These are phyloP conservation scores for Dillenia suffruticosa DNA, from an alignment of 164 flowering plant species.

Conservation along the genomic window DNA sequence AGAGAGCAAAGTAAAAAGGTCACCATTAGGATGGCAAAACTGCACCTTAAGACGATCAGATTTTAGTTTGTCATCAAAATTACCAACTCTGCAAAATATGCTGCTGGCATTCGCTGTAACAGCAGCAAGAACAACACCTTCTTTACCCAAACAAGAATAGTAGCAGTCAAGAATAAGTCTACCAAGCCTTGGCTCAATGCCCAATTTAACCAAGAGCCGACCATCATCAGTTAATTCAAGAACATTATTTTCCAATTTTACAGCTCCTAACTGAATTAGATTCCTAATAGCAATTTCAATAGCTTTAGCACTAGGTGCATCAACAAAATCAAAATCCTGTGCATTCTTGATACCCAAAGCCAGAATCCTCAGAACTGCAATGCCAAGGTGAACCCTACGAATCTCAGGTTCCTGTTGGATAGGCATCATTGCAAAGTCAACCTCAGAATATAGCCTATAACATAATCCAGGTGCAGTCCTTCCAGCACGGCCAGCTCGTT, in stretches of 20 bases:
- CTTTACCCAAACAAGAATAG: constrained; percentile 46
- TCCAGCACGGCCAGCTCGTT: constrained; percentile 97
- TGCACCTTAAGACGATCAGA: constrained; percentile 84
- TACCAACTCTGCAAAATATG: constrained; percentile 95
- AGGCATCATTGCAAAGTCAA: constrained; percentile 59
- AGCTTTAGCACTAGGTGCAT: constrained; percentile 72
- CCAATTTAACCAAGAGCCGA: constrained; percentile 58
- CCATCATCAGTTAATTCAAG: constrained; percentile 67
- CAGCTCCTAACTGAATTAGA: constrained; percentile 82
- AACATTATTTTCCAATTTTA: constrained; percentile 26
- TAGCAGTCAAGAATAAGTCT: constrained; percentile 66
- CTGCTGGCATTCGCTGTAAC: constrained; percentile 93
- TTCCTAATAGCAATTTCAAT: constrained; percentile 82
- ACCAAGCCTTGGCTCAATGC: constrained; percentile 90
- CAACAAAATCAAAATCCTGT: constrained; percentile 78
- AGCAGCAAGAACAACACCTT: constrained; percentile 91
- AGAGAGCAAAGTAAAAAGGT: constrained; percentile 87
- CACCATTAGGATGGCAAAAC: constrained; percentile 84
- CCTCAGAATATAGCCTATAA: constrained; percentile 68
- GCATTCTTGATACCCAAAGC: constrained; percentile 67
- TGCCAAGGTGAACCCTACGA: constrained; percentile 85
- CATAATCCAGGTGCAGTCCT: constrained; percentile 90
- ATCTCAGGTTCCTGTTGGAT: constrained; percentile 87
- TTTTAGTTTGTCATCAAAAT: constrained; percentile 58
- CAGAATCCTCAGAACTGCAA: constrained; percentile 83